These are phyloP conservation scores for Talinum fruticosum DNA, from an alignment of 148 eudicot genomes.

Conservation along the genomic window DNA sequence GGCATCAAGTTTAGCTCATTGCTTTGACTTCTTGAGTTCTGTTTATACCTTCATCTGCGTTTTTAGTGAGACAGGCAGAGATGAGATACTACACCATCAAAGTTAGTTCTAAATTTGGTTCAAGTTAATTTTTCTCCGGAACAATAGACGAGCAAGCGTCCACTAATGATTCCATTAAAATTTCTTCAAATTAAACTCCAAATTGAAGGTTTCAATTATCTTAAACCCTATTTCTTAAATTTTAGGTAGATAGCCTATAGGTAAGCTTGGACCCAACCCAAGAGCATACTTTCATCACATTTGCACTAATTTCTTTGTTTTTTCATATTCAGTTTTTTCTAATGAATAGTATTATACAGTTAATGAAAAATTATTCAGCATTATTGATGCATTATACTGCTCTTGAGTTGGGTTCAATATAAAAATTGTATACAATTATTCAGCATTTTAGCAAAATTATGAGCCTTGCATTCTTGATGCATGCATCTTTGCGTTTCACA, in stretches of 20 bases:
- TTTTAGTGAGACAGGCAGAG: background rate
- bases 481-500: background rate
- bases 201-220: background rate
- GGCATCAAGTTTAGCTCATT: too few species aligned
- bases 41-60: too few species aligned
- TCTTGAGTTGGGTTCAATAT: too few species aligned
- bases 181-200: background rate
- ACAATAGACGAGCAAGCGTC: background rate
- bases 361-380: too few species aligned
- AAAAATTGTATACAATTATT: too few species aligned
- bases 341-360: background rate
- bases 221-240: background rate
- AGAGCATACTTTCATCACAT: background rate
- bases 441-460: too few species aligned
- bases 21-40: too few species aligned
- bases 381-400: too few species aligned
- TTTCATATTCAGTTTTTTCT: background rate
- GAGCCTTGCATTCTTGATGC: background rate
- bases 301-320: background rate
- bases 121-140: background rate
- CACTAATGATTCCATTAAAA: background rate
- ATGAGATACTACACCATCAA: background rate
- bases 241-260: background rate
- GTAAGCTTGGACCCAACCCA: background rate
- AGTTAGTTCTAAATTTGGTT: background rate